Conservation (phyloP, 2,329 filamentous ascomycete genomes). For the Myriosclerotinia scirpicola region DNA sequence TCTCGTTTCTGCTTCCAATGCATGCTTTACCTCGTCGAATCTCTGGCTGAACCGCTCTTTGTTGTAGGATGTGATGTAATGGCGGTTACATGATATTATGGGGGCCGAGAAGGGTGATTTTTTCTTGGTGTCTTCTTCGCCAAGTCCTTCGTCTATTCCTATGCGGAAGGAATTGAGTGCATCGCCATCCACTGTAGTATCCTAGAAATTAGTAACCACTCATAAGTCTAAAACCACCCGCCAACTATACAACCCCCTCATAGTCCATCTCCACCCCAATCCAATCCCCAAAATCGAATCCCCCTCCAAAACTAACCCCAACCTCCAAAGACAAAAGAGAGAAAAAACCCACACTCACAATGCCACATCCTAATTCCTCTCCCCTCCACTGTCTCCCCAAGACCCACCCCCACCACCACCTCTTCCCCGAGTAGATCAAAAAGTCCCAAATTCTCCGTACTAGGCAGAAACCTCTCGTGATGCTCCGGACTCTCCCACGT, state of each 20-base stretch:
- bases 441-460: conserved; percentile 45
- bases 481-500: conserved; percentile 47
- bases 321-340: background rate
- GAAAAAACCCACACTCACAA: conserved; percentile 41
- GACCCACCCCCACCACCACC: conserved; percentile 30
- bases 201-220: background rate
- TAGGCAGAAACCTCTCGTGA: conserved; percentile 48
- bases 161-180: background rate
- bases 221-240: too few relatives aligned
- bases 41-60: conserved; percentile 24
- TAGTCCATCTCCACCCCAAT: background rate
- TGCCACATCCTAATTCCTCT: conserved; percentile 43
- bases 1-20: conserved; percentile 24
- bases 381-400: conserved; percentile 39
- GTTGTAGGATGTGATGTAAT: conserved; percentile 25
- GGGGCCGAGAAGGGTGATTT: conserved; percentile 25
- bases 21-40: conserved; percentile 21
- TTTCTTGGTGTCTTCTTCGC: conserved; percentile 1
- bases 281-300: too few relatives aligned
- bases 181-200: background rate
- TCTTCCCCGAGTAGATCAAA: conserved; percentile 42
- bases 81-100: conserved; percentile 25
- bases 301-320: too few relatives aligned
- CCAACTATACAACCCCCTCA: too few relatives aligned
- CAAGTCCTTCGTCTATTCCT: conserved; percentile 1